phyloP scores from a whole-genome alignment of 306 rosid genomes.

The Quercus variabilis region DNA sequence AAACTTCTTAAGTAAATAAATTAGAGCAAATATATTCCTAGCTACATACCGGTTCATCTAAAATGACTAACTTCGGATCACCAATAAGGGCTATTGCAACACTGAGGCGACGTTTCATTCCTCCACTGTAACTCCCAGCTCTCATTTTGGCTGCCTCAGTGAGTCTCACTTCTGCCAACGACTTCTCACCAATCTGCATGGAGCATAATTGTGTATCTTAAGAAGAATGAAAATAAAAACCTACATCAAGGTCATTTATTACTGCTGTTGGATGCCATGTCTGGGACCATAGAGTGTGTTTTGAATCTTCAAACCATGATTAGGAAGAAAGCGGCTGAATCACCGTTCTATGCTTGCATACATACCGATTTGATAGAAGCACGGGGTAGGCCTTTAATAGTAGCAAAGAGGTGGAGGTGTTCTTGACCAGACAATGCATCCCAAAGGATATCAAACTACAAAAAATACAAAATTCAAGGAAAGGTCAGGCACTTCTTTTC shows the following conservation, averaged over 20 bases:
- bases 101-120: conserved; percentile 93
- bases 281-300: not conserved
- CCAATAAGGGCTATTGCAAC: conserved; percentile 91
- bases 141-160: conserved; percentile 63
- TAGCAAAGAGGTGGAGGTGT: conserved; percentile 82
- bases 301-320: not conserved
- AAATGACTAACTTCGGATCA: conserved; percentile 74
- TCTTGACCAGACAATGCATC: conserved; percentile 76
- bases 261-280: not conserved
- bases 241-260: not conserved
- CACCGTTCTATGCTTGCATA: conserved; percentile 17
- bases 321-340: not conserved
- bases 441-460: conserved; percentile 88
- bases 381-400: conserved; percentile 72
- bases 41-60: conserved; percentile 82
- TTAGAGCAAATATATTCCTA: not conserved
- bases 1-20: conserved; percentile 24
- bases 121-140: conserved; percentile 91
- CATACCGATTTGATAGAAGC: conserved; percentile 60
- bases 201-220: conserved; percentile 19
- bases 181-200: conserved; percentile 49
- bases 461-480: conserved; percentile 16
- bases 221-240: not conserved
- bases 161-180: conserved; percentile 75
- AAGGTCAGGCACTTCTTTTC: not conserved